phyloP scores from a whole-genome alignment of 1,284 basidiomycete genomes.

The Fomitopsis palustris region DNA sequence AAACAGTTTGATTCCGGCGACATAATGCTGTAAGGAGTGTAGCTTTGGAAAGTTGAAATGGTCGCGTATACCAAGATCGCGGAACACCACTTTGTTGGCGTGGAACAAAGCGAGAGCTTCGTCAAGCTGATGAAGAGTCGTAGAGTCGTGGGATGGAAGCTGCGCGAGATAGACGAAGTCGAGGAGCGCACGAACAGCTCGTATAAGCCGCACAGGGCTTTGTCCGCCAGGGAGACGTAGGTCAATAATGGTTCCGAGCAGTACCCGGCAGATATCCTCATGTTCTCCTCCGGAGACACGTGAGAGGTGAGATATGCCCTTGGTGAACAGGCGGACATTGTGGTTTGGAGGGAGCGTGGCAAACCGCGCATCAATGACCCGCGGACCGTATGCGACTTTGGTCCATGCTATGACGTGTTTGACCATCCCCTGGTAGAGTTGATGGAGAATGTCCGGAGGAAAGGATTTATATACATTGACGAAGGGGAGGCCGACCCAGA shows the following conservation, averaged over 20 bases:
- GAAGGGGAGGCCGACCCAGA: slow-evolving; percentile 33
- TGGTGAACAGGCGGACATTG: slow-evolving; percentile 33
- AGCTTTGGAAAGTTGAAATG: slow-evolving; percentile 31
- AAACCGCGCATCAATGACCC: slow-evolving; percentile 33
- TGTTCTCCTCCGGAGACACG: slow-evolving; percentile 20
- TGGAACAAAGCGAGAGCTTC: slow-evolving; percentile 25
- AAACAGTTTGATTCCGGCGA: slow-evolving; percentile 19
- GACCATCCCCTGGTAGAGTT: slow-evolving; percentile 22
- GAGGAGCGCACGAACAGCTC: slow-evolving; percentile 19
- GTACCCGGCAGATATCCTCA: slow-evolving; percentile 15
- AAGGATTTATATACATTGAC: slow-evolving; percentile 31
- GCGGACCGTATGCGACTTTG: slow-evolving; percentile 15
- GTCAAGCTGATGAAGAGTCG: slow-evolving; percentile 9
- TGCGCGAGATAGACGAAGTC: slow-evolving; percentile 27
- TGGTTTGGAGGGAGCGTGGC: slow-evolving; percentile 31
- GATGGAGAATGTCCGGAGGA: slow-evolving; percentile 28
- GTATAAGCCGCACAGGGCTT: slow-evolving; percentile 7
- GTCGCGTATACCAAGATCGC: slow-evolving; percentile 22
- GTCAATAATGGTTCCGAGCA: slow-evolving; percentile 18
- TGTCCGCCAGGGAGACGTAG: slow-evolving; percentile 6
- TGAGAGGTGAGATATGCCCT: slow-evolving; percentile 31
- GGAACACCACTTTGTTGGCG: slow-evolving; percentile 23
- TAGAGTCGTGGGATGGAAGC: slow-evolving; percentile 23
- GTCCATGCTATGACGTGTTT: slow-evolving; percentile 33
- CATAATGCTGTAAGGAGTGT: slow-evolving; percentile 28